Evolutionary conservation across 352 stramenopile genomes (phyloP).

Genomic region (Saprolegnia parasitica): DNA sequence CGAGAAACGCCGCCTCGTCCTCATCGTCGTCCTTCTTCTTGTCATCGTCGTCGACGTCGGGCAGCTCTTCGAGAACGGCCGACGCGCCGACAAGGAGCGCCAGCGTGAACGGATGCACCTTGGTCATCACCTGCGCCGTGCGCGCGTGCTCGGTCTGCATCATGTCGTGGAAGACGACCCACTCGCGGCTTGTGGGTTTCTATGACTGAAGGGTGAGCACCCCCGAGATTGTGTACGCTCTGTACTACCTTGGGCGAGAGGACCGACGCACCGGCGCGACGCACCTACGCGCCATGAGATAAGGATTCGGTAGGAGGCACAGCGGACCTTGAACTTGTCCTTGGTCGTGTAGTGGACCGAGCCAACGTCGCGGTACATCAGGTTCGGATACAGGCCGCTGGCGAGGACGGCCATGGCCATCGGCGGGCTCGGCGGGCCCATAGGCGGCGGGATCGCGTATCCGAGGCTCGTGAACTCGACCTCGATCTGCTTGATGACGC

Average conservation of each 20-base stretch:
- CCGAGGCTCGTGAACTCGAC: constrained; percentile 54
- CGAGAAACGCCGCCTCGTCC: constrained; percentile 19
- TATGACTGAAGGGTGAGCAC: constrained; percentile 16
- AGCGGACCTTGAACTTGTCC: constrained; percentile 75
- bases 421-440: neutral
- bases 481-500: constrained; percentile 64
- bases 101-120: constrained; percentile 53
- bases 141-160: constrained; percentile 69
- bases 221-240: no score
- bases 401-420: constrained; percentile 49
- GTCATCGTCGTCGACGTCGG: constrained; percentile 30
- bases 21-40: constrained; percentile 37
- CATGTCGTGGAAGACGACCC: constrained; percentile 82
- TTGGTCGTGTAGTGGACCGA: constrained; percentile 61
- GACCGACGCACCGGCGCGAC: constrained; percentile 36
- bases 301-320: constrained; percentile 35
- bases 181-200: constrained; percentile 43
- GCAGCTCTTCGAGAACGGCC: constrained; percentile 24
- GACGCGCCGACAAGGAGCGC: constrained; percentile 54
- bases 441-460: neutral
- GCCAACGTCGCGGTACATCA: constrained; percentile 40
- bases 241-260: constrained; percentile 31
- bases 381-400: constrained; percentile 71
- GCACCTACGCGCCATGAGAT: neutral
- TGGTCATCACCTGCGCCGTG: constrained; percentile 64